Evolutionary conservation across 306 rosid genomes (phyloP), one percentile per base, ranked within the genome.

Genomic region (Trifolium pratense): DNA sequence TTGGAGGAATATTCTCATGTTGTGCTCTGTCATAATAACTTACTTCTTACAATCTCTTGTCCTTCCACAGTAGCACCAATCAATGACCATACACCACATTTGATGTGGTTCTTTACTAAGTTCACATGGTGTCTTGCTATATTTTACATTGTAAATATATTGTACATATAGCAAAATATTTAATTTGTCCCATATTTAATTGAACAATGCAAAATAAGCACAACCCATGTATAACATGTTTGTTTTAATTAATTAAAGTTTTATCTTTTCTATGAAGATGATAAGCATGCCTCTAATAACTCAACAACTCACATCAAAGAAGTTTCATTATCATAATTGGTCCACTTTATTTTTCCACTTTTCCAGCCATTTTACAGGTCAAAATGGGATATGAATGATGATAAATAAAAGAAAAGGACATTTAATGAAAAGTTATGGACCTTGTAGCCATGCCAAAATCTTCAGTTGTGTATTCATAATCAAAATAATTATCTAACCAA

Each of bases 361-460:
- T 79, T 76, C 49, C 79, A 80, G 56, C 78, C 71, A 77, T 18
- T 42, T 76, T 62, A 83, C 80, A 76, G 84, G 87, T 76, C 79
- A 83, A 83, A 79, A 79, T 75, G 34, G 65, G 63, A 66, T 51
- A 42, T 40, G 77, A 75, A 63, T 75, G 63, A 80, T 75, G 81
- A 75, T 71, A 75, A 75, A 73, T 55, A 26, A 61, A 51, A 76
- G 84, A 84, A 63, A 80, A 65, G 51, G 81, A 66, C 81, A 71
- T 13, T 40, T 60, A 76, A 60, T 66, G 46, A 71, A 71, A 75
- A 76, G 70, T 21, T 42, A 60, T 75, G 66, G 76, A 55, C 56
- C 60, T 2, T 74, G 42, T 69, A 53, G 66, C 81, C 78, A 70
- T 76, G 81, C 78, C 78, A 75, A 76, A 65, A 36, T 73, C 63